phyloP scores from a whole-genome alignment of 2,329 filamentous ascomycete species.

The Fusarium drepaniforme region DNA sequence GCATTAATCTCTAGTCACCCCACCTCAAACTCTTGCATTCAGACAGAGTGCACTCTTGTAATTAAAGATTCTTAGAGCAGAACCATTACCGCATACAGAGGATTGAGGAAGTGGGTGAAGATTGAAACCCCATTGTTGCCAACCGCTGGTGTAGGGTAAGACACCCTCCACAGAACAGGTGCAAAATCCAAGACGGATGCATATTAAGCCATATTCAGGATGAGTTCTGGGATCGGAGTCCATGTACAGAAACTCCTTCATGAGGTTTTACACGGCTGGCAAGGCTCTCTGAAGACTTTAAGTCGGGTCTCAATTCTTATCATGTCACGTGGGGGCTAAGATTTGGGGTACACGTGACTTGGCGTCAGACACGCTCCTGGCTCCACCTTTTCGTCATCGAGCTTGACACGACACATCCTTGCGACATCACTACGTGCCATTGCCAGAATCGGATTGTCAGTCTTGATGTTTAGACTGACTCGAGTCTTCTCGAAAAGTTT shows the following conservation, averaged over 20 bases:
- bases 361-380: background rate
- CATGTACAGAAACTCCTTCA: no score
- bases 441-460: background rate
- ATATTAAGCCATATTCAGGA: no score
- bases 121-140: background rate
- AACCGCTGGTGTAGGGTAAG: background rate
- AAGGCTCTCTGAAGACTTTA: background rate
- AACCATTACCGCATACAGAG: background rate
- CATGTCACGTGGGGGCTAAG: background rate
- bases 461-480: background rate
- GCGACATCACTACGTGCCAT: background rate
- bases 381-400: background rate
- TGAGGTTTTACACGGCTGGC: no score
- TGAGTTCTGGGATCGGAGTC: no score
- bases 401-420: background rate
- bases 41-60: background rate
- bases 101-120: background rate
- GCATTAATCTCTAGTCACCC: background rate
- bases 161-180: no score
- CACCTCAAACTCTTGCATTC: background rate
- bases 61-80: background rate
- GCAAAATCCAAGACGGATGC: no score
- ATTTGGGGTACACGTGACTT: background rate
- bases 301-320: background rate
- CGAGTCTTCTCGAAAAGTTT: background rate